These are phyloP conservation scores for Tirmania nivea DNA, from an alignment of 495 filamentous ascomycete species.

Conservation along the genomic window DNA sequence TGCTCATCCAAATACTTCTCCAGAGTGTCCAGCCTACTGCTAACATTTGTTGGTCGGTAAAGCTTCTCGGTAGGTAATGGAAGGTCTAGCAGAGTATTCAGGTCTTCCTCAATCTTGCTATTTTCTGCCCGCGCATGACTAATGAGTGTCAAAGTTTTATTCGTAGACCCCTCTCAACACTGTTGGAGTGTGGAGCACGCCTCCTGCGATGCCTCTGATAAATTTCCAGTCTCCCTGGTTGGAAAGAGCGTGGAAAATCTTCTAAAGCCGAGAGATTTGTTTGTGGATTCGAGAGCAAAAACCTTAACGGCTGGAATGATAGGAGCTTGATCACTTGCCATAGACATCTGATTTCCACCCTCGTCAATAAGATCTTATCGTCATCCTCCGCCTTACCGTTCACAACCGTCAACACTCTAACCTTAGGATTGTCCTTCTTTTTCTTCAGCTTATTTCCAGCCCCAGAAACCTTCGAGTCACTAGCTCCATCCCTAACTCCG, in stretches of 20 bases:
- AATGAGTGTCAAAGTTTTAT: background rate
- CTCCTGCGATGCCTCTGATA: background rate
- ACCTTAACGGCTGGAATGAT: too few species aligned
- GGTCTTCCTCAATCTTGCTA: background rate
- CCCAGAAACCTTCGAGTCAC: conserved; percentile 5
- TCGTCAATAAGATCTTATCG: conserved; percentile 3
- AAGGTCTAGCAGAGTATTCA: background rate
- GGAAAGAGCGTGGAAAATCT: background rate
- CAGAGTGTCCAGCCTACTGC: conserved; percentile 5
- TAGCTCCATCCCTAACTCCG: conserved; percentile 1
- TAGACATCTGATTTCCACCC: background rate
- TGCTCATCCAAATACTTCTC: conserved; percentile 13
- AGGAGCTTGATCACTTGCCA: background rate
- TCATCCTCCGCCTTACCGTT: conserved; percentile 1
- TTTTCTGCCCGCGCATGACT: too few species aligned
- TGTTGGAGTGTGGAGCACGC: background rate
- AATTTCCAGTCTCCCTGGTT: background rate
- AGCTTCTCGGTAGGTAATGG: background rate
- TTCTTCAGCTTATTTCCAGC: conserved; percentile 2
- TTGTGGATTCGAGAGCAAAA: too few species aligned
- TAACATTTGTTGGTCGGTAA: background rate
- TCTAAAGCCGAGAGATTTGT: too few species aligned
- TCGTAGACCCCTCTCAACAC: background rate
- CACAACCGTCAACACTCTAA: background rate
- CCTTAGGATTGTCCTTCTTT: background rate